Conservation (phyloP, 2,329 filamentous ascomycete genomes). For the Ceratocystis destructans region DNA sequence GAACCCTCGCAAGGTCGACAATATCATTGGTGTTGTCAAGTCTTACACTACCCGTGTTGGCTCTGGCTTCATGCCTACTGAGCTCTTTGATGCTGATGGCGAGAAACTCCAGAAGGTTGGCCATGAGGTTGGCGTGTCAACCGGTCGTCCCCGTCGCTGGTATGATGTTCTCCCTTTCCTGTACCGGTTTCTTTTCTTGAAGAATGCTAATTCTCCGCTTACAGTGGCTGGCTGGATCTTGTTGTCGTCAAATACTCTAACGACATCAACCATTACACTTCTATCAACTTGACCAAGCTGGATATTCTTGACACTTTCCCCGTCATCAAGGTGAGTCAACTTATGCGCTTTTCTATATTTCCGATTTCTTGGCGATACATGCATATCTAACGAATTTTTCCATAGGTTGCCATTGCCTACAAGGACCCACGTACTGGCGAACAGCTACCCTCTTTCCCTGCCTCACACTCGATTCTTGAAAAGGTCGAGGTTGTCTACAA, state of each 20-base stretch:
- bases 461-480: conserved; percentile 44
- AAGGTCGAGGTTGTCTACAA: conserved; percentile 52
- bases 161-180: background rate
- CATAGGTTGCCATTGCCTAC: conserved; percentile 53
- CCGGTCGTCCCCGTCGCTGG: conserved; percentile 19
- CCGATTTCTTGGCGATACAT: conserved; percentile 7
- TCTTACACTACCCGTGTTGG: conserved; percentile 45
- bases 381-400: background rate
- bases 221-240: conserved; percentile 44
- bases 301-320: conserved; percentile 62
- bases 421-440: conserved; percentile 32
- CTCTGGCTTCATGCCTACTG: conserved; percentile 49
- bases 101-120: conserved; percentile 33
- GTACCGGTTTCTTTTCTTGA: background rate
- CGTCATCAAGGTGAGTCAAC: conserved; percentile 43
- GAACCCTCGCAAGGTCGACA: conserved; percentile 42
- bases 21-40: conserved; percentile 52
- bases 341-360: background rate
- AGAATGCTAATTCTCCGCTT: background rate
- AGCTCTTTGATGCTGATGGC: conserved; percentile 31
- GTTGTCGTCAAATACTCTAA: conserved; percentile 52
- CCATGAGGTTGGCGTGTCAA: conserved; percentile 25
- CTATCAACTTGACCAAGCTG: conserved; percentile 39
- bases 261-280: conserved; percentile 38
- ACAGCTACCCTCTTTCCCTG: conserved; percentile 48